Evolutionary conservation across 495 filamentous ascomycete genomes (phyloP).

Genomic region (Lasiosphaeria ovina): DNA sequence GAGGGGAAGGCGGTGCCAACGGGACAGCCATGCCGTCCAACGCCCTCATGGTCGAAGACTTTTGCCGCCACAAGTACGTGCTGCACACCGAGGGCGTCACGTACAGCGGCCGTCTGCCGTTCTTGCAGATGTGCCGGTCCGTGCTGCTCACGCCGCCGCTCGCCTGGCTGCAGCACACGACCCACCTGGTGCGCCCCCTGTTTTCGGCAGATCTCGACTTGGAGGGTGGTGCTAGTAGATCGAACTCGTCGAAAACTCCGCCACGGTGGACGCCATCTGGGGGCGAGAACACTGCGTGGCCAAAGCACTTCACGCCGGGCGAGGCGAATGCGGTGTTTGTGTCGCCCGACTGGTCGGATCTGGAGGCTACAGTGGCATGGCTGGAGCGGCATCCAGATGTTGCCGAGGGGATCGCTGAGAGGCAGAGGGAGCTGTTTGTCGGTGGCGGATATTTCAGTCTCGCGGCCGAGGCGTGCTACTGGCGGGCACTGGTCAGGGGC

Average conservation of each 20-base stretch:
- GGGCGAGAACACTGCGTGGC: constrained; percentile 35
- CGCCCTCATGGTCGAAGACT: constrained; percentile 29
- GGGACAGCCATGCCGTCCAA: constrained; percentile 23
- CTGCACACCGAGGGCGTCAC: constrained; percentile 62
- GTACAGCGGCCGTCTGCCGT: constrained; percentile 56
- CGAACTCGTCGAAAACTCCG: neutral
- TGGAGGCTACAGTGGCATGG: constrained; percentile 44
- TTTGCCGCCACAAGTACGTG: constrained; percentile 51
- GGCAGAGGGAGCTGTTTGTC: constrained; percentile 46
- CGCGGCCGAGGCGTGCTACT: constrained; percentile 55
- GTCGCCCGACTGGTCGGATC: constrained; percentile 50
- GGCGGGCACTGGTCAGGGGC: constrained; percentile 47
- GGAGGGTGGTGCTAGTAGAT: neutral
- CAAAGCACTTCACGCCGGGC: constrained; percentile 30
- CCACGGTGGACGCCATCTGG: constrained; percentile 18
- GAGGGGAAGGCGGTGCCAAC: constrained; percentile 11
- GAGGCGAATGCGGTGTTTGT: constrained; percentile 55
- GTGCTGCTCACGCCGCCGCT: constrained; percentile 49
- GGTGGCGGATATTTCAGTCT: constrained; percentile 47
- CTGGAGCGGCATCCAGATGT: constrained; percentile 40
- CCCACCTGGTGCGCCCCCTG: constrained; percentile 44
- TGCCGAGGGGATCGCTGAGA: constrained; percentile 47
- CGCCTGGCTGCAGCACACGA: constrained; percentile 50
- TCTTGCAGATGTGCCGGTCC: constrained; percentile 49
- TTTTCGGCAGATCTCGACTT: constrained; percentile 36